phyloP scores from a whole-genome alignment of 2,329 filamentous ascomycete species.

The Beauveria medogensis region DNA sequence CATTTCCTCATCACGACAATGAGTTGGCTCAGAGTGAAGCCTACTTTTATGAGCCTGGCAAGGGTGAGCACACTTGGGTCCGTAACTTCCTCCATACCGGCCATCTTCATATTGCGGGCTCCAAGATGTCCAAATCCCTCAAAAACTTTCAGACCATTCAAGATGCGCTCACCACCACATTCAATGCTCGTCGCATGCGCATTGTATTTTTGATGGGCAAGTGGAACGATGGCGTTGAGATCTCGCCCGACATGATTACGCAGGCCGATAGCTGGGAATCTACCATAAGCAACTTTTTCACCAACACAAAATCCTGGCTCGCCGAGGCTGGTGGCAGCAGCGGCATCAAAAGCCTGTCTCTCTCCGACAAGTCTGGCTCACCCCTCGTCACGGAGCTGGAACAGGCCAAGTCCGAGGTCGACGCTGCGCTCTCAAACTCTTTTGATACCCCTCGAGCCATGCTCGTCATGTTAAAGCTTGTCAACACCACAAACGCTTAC shows the following conservation, averaged over 20 bases:
- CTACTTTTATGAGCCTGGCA: conserved; percentile 55
- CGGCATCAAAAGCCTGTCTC: conserved; percentile 30
- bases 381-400: conserved; percentile 36
- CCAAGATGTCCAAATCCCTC: conserved; percentile 91
- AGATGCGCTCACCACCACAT: conserved; percentile 62
- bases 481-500: conserved; percentile 66
- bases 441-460: conserved; percentile 81
- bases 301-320: conserved; percentile 46
- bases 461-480: conserved; percentile 67
- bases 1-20: conserved; percentile 89
- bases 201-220: conserved; percentile 81
- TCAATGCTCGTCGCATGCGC: conserved; percentile 71
- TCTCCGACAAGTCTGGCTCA: conserved; percentile 23
- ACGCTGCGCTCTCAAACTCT: conserved; percentile 64
- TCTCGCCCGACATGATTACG: conserved; percentile 72
- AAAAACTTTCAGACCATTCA: conserved; percentile 96
- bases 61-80: conserved; percentile 66
- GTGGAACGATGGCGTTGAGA: conserved; percentile 89
- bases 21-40: conserved; percentile 85
- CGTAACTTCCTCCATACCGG: conserved; percentile 97
- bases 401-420: conserved; percentile 46
- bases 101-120: conserved; percentile 74
- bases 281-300: conserved; percentile 61
- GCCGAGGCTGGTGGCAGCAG: conserved; percentile 32
- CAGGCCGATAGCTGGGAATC: conserved; percentile 73